Percentiles rank a stretch among this genome's conserved stretches.
Conservation (phyloP, 176 grass and related monocot species). For the Avena sativa region DNA sequence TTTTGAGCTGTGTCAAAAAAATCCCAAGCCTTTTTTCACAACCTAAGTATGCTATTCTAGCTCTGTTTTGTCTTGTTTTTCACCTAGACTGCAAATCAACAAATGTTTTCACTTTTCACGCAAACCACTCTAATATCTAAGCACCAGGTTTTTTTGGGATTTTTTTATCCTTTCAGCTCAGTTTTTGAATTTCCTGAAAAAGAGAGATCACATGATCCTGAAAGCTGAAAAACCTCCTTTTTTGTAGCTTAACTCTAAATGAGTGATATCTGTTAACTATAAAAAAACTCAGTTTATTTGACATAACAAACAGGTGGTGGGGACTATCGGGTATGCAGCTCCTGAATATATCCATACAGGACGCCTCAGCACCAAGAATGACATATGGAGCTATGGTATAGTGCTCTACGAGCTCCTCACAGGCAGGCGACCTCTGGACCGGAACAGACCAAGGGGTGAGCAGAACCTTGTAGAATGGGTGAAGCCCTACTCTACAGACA, state of each 20-base stretch:
- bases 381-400: slow-evolving; percentile 90
- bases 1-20: not conserved
- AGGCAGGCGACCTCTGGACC: slow-evolving; percentile 76
- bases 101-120: not conserved
- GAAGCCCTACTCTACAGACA: slow-evolving; percentile 70
- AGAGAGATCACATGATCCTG: not conserved
- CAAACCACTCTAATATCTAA: not conserved
- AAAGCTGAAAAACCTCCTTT: not conserved
- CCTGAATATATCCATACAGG: slow-evolving; percentile 97
- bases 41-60: not conserved
- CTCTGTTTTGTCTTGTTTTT: not conserved
- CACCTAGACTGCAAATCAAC: not conserved
- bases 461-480: slow-evolving; percentile 86
- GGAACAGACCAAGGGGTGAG: slow-evolving; percentile 79
- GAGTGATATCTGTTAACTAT: not conserved
- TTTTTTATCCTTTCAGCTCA: not conserved
- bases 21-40: not conserved
- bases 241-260: slow-evolving; percentile 13
- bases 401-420: slow-evolving; percentile 91
- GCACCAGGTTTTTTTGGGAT: not conserved
- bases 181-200: not conserved
- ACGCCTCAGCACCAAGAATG: slow-evolving; percentile 82
- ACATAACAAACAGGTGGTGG: slow-evolving; percentile 71
- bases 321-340: slow-evolving; percentile 92
- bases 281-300: slow-evolving; percentile 5